A percentile compares a stretch with the other conserved stretches of the same genome.
These are phyloP conservation scores for Colletotrichum aenigma DNA, from an alignment of 2,329 filamentous ascomycete species.

Conservation along the genomic window DNA sequence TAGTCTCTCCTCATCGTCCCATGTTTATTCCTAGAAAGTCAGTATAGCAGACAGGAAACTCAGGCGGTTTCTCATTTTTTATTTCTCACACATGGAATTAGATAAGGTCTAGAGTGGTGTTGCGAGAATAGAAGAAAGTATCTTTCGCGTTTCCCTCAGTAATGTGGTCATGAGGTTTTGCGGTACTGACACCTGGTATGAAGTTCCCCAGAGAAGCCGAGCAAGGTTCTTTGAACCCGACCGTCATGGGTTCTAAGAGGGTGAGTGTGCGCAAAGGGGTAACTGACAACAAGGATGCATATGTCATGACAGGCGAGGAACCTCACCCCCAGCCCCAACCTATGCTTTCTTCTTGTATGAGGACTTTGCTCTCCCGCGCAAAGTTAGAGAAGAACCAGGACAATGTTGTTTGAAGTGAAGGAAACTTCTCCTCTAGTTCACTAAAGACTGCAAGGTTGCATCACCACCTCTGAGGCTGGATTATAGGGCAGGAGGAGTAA, in stretches of 20 bases:
- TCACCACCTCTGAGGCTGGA: background rate
- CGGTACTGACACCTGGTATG: background rate
- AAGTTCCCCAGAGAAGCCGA: background rate
- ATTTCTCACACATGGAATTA: background rate
- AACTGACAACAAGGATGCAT: background rate
- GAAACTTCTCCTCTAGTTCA: background rate
- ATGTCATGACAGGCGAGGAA: background rate
- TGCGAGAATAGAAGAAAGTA: background rate
- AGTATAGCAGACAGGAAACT: background rate
- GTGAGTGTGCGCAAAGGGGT: background rate
- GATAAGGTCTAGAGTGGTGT: background rate
- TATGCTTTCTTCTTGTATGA: background rate
- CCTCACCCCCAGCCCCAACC: background rate
- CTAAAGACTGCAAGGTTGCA: background rate
- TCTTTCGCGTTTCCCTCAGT: too few species aligned
- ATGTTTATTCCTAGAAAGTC: background rate
- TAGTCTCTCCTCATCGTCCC: background rate
- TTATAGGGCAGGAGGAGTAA: background rate
- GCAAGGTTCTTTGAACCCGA: background rate
- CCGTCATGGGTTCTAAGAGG: background rate
- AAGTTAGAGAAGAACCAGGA: background rate
- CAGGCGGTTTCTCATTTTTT: background rate
- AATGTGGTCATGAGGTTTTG: background rate
- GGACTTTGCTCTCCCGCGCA: background rate
- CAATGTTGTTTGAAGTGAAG: background rate